Evolutionary conservation across 805 yeast genomes (phyloP).

Genomic region (Candida wancherniae): DNA sequence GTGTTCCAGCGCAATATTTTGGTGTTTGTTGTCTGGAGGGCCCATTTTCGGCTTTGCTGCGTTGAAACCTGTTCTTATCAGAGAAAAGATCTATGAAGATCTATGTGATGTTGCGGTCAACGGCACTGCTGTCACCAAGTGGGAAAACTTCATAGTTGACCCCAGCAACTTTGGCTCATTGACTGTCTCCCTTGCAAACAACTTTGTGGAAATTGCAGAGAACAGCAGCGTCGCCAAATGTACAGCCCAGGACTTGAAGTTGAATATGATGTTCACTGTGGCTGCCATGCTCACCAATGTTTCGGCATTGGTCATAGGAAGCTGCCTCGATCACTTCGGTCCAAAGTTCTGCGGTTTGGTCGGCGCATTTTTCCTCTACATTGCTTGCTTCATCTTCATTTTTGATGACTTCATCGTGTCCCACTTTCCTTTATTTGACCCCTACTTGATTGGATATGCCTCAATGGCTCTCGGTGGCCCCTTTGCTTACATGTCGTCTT

Average conservation of each 20-base stretch:
- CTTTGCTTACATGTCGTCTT: conserved; percentile 50
- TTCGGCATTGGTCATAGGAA: conserved; percentile 49
- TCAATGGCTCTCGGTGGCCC: conserved; percentile 57
- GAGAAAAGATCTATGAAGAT: conserved; percentile 43
- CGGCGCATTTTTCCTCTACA: conserved; percentile 44
- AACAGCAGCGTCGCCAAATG: conserved; percentile 39
- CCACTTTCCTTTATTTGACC: conserved; percentile 33
- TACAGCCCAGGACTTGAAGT: conserved; percentile 48
- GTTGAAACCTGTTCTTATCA: conserved; percentile 47
- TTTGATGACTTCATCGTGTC: conserved; percentile 26
- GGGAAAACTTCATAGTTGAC: conserved; percentile 13
- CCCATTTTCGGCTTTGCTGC: conserved; percentile 61
- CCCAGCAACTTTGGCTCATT: conserved; percentile 10
- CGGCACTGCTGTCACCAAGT: conserved; percentile 7
- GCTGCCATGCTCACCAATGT: conserved; percentile 55
- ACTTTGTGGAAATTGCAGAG: conserved; percentile 6
- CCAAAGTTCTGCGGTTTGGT: conserved; percentile 51
- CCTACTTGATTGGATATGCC: conserved; percentile 48
- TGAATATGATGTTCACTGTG: conserved; percentile 55
- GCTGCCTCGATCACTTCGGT: conserved; percentile 45
- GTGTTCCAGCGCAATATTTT: conserved; percentile 45
- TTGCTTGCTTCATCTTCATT: conserved; percentile 45
- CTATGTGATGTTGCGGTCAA: conserved; percentile 28
- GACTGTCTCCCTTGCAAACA: conserved; percentile 4
- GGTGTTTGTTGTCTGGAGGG: conserved; percentile 56